Base-by-base conservation (phyloP, 2,329 filamentous ascomycete genomes). In the Westerdykella sp. region DNA sequence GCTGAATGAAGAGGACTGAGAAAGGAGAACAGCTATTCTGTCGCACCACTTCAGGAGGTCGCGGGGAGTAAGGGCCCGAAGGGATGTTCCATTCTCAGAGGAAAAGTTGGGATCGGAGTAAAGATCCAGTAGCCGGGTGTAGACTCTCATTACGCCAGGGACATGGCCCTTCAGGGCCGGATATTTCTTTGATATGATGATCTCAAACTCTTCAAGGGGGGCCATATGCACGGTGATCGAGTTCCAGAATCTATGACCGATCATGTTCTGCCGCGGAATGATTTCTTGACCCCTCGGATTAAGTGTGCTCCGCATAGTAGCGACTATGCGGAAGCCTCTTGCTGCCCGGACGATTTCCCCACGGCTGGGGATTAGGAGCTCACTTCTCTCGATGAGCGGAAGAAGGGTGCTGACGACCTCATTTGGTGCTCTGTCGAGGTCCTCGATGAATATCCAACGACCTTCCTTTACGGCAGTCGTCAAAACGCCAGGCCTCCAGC, bases 361-460 rank as follows among this genome's bases (percentile, higher is more conserved):
- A 46, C 91, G 83, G 55, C 84, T 94, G 0, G 93, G 87, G 23
- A 98, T 89, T 4, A 94, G 74, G 12, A 98, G 77, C 63, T 96
- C 88, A n/a, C 87, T 83, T 46, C 86, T 81, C 68, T 98, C 93
- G 46, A 98, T 90, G 7, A 98, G 76, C 9, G 94, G 93, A 21
- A 98, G 74, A 22, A 99, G 78, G 12, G 90, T 89, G 63, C 91
- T 95, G 65, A 98, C 82, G 38, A 98, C 87, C 67, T 98, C 93
- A 52, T 87, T 91, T 4, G 94, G 93, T 10, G 93, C 93, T 49
- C 91, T 83, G 63, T 98, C 90, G 34, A 99, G 76, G 66, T 99
- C 94, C 67, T 99, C 94, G 46, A 99, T 94, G 51, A 98, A 75
- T 6, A 98, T 86, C 94, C 93, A 98, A 59, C 91, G 79, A 13